Evolutionary conservation across 305 asterid species (phyloP).

Genomic region (Andrographis paniculata): DNA sequence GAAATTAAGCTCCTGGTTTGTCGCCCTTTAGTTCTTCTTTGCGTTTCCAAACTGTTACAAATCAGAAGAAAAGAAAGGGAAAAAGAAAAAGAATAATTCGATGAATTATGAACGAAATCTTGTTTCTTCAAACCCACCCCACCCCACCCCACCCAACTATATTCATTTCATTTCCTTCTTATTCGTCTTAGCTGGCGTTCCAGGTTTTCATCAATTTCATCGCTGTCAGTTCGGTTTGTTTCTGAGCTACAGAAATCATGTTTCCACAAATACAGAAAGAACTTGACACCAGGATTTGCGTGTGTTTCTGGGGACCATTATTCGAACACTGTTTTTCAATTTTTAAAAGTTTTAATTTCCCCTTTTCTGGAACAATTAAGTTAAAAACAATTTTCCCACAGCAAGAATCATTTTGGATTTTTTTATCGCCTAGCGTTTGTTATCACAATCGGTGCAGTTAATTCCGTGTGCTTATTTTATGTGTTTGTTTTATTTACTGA

Average conservation of each 20-base stretch:
- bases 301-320: conserved; percentile 1
- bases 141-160: too few relatives aligned
- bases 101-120: too few relatives aligned
- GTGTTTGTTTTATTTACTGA: conserved; percentile 19
- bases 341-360: too few relatives aligned
- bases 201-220: background rate
- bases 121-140: too few relatives aligned
- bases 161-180: too few relatives aligned
- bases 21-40: conserved; percentile 24
- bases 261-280: conserved; percentile 12
- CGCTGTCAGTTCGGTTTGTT: conserved; percentile 6
- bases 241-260: conserved; percentile 4
- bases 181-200: conserved; percentile 4
- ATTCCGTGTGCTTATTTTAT: conserved; percentile 27
- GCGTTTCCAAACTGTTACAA: conserved; percentile 41
- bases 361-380: conserved; percentile 6
- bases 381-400: conserved; percentile 4
- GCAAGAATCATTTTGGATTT: background rate
- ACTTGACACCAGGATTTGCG: conserved; percentile 8
- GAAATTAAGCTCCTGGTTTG: too few relatives aligned
- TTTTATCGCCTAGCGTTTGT: conserved; percentile 4
- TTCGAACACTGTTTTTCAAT: background rate
- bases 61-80: conserved; percentile 23
- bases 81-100: background rate
- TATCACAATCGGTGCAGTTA: conserved; percentile 10